phyloP scores from a whole-genome alignment of 495 filamentous ascomycete species.

The Penicillium lividum region DNA sequence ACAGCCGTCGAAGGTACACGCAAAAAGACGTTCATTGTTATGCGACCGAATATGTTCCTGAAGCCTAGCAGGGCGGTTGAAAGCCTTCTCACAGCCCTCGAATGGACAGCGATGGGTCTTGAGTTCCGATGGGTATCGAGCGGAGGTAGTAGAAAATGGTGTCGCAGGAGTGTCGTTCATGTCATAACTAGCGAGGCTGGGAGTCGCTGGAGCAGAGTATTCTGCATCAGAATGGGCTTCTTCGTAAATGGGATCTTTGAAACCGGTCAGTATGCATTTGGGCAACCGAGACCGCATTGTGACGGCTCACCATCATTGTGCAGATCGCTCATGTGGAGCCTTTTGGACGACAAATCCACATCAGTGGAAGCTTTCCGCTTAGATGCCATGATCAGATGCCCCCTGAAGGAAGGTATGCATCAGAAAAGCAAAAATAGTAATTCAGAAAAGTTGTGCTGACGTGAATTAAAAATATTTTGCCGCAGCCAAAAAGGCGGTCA shows the following conservation, averaged over 20 bases:
- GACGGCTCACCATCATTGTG: constrained; percentile 33
- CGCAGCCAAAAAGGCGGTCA: constrained; percentile 36
- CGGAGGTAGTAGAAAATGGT: constrained; percentile 53
- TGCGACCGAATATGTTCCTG: constrained; percentile 78
- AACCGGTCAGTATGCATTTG: constrained; percentile 1
- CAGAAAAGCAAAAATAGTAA: constrained; percentile 2
- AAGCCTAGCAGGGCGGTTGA: constrained; percentile 81
- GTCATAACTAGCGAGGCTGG: constrained; percentile 34
- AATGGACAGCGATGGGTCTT: constrained; percentile 73
- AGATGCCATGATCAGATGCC: constrained; percentile 18
- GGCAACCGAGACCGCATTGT: not conserved
- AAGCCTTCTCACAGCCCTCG: constrained; percentile 73
- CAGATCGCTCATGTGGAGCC: constrained; percentile 28
- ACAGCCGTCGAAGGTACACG: constrained; percentile 68
- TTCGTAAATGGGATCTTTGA: constrained; percentile 44
- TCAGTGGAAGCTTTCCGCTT: constrained; percentile 37
- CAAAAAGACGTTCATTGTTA: constrained; percentile 72
- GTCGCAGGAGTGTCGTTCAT: constrained; percentile 52
- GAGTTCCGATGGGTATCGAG: constrained; percentile 63
- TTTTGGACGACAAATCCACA: constrained; percentile 27
- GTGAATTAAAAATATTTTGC: constrained; percentile 39
- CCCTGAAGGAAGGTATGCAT: not conserved
- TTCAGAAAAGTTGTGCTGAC: constrained; percentile 2
- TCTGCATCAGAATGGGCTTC: constrained; percentile 41
- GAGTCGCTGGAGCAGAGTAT: constrained; percentile 33